Percentiles rank a stretch among this genome's conserved stretches.
phyloP scores from a whole-genome alignment of 768 basidiomycete genomes.

The Amanita polypyramis region DNA sequence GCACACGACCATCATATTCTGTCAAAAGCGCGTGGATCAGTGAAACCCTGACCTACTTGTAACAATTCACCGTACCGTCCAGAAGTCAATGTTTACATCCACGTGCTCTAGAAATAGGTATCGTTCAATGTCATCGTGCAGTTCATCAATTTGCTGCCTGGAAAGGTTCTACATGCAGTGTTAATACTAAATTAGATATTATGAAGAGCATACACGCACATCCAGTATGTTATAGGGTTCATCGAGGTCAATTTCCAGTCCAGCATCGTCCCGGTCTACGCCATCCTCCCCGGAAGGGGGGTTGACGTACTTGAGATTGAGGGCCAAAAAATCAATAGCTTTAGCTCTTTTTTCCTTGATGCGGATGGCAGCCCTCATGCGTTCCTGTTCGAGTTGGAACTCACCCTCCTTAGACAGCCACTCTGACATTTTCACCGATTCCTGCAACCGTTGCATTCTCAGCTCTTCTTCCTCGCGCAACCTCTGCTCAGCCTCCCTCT shows the following conservation, averaged over 20 bases:
- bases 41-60: neutral
- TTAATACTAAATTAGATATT: slow-evolving; percentile 10
- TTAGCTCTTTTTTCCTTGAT: slow-evolving; percentile 96
- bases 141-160: slow-evolving; percentile 79
- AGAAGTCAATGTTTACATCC: slow-evolving; percentile 88
- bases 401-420: slow-evolving; percentile 97
- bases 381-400: slow-evolving; percentile 93
- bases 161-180: slow-evolving; percentile 59
- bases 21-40: slow-evolving; percentile 1
- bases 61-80: slow-evolving; percentile 57
- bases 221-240: slow-evolving; percentile 98
- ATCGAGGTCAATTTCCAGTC: slow-evolving; percentile 94
- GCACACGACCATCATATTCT: slow-evolving; percentile 98
- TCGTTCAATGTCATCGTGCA: slow-evolving; percentile 89
- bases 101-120: slow-evolving; percentile 82
- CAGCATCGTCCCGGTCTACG: slow-evolving; percentile 62
- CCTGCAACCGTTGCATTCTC: slow-evolving; percentile 78
- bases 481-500: slow-evolving; percentile 82
- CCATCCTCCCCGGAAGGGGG: slow-evolving; percentile 58
- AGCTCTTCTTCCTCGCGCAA: slow-evolving; percentile 90
- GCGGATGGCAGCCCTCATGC: slow-evolving; percentile 82
- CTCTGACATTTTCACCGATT: slow-evolving; percentile 96
- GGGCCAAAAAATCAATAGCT: slow-evolving; percentile 94
- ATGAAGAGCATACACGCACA: slow-evolving; percentile 36
- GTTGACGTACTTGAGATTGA: slow-evolving; percentile 91